Conservation (phyloP, 257 asterid genomes). For the Hygrophila difformis region DNA sequence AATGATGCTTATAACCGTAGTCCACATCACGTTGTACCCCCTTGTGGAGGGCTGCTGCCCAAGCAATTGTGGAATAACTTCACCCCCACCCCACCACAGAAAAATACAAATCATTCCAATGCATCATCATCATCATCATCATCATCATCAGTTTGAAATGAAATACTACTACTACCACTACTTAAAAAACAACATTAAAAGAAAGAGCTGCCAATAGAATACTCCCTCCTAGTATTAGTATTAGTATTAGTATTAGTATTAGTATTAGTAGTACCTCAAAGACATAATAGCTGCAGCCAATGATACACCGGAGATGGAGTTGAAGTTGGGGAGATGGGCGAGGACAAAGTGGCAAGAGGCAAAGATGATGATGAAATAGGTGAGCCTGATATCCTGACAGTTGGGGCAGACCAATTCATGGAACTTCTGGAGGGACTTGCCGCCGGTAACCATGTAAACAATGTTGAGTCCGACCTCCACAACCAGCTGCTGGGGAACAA, state of each 20-base stretch:
- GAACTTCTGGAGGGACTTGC: background rate
- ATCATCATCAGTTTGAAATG: too few relatives aligned
- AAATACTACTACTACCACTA: too few relatives aligned
- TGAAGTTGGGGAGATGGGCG: background rate
- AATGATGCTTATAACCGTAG: background rate
- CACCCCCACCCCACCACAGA: background rate
- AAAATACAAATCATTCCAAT: too few relatives aligned
- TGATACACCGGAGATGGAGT: background rate
- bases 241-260: too few relatives aligned
- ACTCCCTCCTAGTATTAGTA: too few relatives aligned
- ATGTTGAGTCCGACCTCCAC: background rate
- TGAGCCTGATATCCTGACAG: background rate
- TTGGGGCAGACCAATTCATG: background rate
- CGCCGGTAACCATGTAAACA: background rate
- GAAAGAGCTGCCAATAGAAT: too few relatives aligned
- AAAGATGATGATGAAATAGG: slow-evolving; percentile 8
- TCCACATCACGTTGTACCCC: background rate
- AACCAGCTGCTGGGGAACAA: background rate
- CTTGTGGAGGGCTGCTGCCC: background rate
- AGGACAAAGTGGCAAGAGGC: background rate
- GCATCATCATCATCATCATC: too few relatives aligned
- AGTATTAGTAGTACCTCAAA: too few relatives aligned
- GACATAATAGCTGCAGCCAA: background rate
- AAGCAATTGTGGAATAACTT: slow-evolving; percentile 7
- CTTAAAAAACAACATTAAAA: too few relatives aligned